phyloP scores from a whole-genome alignment of 1,139 yeast genomes.

The Blastobotrys illinoisensis region DNA sequence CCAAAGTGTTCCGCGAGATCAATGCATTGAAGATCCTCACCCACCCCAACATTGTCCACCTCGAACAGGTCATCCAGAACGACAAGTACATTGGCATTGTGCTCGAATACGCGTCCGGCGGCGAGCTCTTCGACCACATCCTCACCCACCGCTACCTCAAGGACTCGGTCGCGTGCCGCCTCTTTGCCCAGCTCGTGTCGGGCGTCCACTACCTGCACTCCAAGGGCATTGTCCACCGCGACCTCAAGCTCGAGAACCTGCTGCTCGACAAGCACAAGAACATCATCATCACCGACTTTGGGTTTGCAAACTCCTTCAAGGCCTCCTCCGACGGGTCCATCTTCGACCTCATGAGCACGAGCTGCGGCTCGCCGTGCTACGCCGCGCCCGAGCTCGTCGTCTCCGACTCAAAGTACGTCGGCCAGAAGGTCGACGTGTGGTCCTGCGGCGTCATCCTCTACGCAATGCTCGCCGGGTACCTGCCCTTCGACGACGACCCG shows the following conservation, averaged over 20 bases:
- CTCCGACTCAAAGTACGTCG: slow-evolving; percentile 81
- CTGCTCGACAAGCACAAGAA: slow-evolving; percentile 74
- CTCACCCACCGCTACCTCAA: slow-evolving; percentile 80
- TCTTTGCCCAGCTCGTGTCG: slow-evolving; percentile 87
- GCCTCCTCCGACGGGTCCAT: slow-evolving; percentile 27
- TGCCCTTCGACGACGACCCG: slow-evolving; percentile 97
- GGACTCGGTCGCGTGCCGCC: slow-evolving; percentile 76
- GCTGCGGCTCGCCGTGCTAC: slow-evolving; percentile 97
- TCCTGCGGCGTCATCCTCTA: slow-evolving; percentile 91
- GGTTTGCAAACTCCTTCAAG: slow-evolving; percentile 86
- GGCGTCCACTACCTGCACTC: slow-evolving; percentile 91
- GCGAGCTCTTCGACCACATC: slow-evolving; percentile 92
- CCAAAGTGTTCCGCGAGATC: slow-evolving; percentile 87
- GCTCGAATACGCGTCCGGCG: slow-evolving; percentile 93
- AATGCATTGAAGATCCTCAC: slow-evolving; percentile 78
- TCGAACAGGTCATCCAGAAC: slow-evolving; percentile 89
- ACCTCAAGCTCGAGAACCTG: slow-evolving; percentile 64
- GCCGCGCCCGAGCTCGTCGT: slow-evolving; percentile 97
- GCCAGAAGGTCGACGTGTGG: slow-evolving; percentile 96
- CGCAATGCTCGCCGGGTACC: slow-evolving; percentile 95
- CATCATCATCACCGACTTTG: slow-evolving; percentile 76
- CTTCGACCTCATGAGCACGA: slow-evolving; percentile 79
- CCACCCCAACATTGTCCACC: slow-evolving; percentile 88
- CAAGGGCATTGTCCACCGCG: slow-evolving; percentile 78
- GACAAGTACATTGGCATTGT: slow-evolving; percentile 96